A percentile compares a stretch with the other conserved stretches of the same genome.
Conservation (phyloP, 2,329 filamentous ascomycete genomes). For the Akanthomyces muscarius region DNA sequence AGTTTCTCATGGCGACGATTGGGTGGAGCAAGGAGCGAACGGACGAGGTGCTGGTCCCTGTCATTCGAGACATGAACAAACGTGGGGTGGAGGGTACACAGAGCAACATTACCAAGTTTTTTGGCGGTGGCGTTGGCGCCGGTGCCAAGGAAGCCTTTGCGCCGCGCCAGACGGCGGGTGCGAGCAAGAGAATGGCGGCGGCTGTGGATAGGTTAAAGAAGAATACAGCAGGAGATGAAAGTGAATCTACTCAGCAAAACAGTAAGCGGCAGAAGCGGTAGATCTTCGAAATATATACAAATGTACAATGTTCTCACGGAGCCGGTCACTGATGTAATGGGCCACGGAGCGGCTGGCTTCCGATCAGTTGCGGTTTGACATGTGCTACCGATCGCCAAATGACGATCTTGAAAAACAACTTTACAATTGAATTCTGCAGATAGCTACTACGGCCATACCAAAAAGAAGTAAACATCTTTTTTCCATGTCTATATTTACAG, state of each 20-base stretch:
- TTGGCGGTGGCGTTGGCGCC: constrained; percentile 68
- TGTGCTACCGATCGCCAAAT: too few relatives aligned
- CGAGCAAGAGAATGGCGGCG: constrained; percentile 70
- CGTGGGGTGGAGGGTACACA: constrained; percentile 88
- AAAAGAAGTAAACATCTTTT: too few relatives aligned
- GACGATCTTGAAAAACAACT: background rate
- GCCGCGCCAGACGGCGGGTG: constrained; percentile 60
- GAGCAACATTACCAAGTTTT: constrained; percentile 91
- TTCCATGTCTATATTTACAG: constrained; percentile 34
- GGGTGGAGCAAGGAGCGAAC: constrained; percentile 90
- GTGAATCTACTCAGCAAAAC: background rate
- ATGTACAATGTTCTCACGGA: background rate
- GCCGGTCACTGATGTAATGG: background rate
- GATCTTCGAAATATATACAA: background rate
- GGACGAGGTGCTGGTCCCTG: constrained; percentile 91
- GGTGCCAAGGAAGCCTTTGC: constrained; percentile 66
- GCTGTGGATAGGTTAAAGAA: constrained; percentile 64
- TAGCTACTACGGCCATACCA: background rate
- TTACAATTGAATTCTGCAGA: background rate
- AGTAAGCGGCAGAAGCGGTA: constrained; percentile 8
- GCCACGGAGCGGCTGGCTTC: background rate
- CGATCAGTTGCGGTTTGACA: background rate
- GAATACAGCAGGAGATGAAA: constrained; percentile 23
- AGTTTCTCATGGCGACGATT: constrained; percentile 85
- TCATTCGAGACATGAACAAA: constrained; percentile 92